These are phyloP conservation scores for Botrytis squamosa DNA, from an alignment of 2,329 filamentous ascomycete species.

Conservation along the genomic window DNA sequence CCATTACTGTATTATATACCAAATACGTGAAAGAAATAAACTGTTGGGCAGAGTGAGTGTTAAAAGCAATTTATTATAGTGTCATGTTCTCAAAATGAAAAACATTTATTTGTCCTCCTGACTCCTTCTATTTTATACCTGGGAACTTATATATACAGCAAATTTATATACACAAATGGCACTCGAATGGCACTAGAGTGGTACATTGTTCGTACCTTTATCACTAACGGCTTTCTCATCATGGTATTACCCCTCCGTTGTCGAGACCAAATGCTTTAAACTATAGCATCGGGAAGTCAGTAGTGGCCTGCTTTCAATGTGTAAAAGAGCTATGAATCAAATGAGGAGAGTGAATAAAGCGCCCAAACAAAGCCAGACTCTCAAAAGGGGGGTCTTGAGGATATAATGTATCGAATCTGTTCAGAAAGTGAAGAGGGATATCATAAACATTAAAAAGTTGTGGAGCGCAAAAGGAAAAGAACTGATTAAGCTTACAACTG, in stretches of 20 bases:
- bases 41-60: background rate
- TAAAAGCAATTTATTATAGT: background rate
- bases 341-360: background rate
- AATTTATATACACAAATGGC: no score
- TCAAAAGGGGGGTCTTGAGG: background rate
- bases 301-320: background rate
- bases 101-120: background rate
- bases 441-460: no score
- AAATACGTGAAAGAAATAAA: background rate
- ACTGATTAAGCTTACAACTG: slow-evolving; percentile 43
- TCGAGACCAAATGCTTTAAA: slow-evolving; percentile 59
- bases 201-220: background rate
- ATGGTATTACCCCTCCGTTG: slow-evolving; percentile 30
- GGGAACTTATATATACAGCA: background rate
- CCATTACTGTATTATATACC: background rate
- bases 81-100: background rate
- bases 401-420: background rate
- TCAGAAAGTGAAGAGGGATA: background rate
- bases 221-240: background rate
- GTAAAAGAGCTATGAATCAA: background rate
- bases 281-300: slow-evolving; percentile 2
- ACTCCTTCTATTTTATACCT: background rate
- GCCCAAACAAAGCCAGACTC: background rate
- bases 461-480: background rate
- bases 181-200: background rate